Conservation (phyloP, 2,329 filamentous ascomycete genomes). For the Hortaea werneckii region DNA sequence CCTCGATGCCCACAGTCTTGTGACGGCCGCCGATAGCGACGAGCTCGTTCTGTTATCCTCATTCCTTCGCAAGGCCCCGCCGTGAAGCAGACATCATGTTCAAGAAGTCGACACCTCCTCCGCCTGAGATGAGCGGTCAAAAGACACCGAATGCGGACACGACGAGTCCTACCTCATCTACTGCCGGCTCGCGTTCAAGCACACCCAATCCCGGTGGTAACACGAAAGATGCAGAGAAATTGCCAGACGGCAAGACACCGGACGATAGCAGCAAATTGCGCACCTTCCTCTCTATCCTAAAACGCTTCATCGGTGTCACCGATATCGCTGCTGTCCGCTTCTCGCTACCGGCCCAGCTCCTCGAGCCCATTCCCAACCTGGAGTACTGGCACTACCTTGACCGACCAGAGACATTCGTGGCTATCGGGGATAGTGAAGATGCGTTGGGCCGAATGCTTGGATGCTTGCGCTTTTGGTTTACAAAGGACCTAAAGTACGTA, state of each 20-base stretch:
- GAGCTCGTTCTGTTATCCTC: neutral
- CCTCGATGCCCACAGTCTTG: neutral
- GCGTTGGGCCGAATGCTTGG: constrained; percentile 88
- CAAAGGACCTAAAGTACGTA: constrained; percentile 97
- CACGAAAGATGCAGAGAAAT: constrained; percentile 1
- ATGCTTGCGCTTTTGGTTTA: constrained; percentile 94
- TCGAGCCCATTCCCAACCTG: constrained; percentile 92
- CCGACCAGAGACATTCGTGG: constrained; percentile 79
- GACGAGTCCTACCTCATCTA: constrained; percentile 3
- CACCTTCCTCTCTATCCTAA: constrained; percentile 78
- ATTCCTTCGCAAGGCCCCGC: neutral
- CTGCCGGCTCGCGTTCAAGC: constrained; percentile 10
- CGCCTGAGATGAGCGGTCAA: constrained; percentile 4
- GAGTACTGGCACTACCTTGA: constrained; percentile 99
- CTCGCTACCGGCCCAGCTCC: constrained; percentile 85
- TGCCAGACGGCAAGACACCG: constrained; percentile 35
- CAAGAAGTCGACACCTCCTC: constrained; percentile 1
- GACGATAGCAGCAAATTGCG: constrained; percentile 83
- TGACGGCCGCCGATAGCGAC: neutral
- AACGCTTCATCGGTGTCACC: constrained; percentile 89
- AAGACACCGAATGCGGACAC: neutral
- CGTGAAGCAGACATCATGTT: neutral
- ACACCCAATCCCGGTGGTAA: constrained; percentile 8
- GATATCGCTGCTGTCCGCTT: constrained; percentile 95
- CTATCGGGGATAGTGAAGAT: constrained; percentile 81